Base-by-base conservation (phyloP, 768 basidiomycete genomes). In the Lentinula sp. region DNA sequence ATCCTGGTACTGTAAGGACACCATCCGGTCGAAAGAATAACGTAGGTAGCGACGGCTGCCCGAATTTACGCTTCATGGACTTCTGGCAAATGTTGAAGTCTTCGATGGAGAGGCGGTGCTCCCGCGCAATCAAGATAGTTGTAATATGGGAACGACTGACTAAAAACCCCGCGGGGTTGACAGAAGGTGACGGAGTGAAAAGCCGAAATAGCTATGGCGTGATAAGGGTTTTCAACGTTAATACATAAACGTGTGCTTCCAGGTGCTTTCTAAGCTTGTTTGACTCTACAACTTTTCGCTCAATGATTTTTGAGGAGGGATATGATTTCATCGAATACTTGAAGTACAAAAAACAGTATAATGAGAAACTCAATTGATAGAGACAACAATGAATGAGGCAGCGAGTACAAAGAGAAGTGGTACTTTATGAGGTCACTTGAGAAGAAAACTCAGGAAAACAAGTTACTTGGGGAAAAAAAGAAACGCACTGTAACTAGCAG, bases 401-500 rank as follows among this genome's bases (percentile, higher is more conserved):
- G 28, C 32, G 13, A 18, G 9, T 9, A 32, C 18, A 4, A 23
- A 36, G 18, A 42, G 60, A 56, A 59, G 61, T 60, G 68, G 59
- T 57, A 66, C 43, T 75, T 77, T 71, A 85, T 64, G 80, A 81
- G 35, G 80, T 82, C 80, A 82, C 80, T 81, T 62, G 3, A 43
- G 10, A 32, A 32, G 36, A 32, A 43, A 64, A 6, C 58, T 59
- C 54, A n/a, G n/a, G n/a, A n/a, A n/a, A n/a, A n/a, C n/a, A n/a
- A n/a, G n/a, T n/a, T n/a, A n/a, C n/a, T n/a, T n/a, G n/a, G n/a
- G n/a, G n/a, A n/a, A 63, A 28, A 23, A 2, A 48, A 16, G 56
- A 60, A 16, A 86, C 92, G 73, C 68, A 95, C 93, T 98, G 81
- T 98, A 98, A 66, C 88, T 95, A 41, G 94, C 89, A 46, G 94